phyloP scores from a whole-genome alignment of 208 protist species.

The Leishmania tarentolae region DNA sequence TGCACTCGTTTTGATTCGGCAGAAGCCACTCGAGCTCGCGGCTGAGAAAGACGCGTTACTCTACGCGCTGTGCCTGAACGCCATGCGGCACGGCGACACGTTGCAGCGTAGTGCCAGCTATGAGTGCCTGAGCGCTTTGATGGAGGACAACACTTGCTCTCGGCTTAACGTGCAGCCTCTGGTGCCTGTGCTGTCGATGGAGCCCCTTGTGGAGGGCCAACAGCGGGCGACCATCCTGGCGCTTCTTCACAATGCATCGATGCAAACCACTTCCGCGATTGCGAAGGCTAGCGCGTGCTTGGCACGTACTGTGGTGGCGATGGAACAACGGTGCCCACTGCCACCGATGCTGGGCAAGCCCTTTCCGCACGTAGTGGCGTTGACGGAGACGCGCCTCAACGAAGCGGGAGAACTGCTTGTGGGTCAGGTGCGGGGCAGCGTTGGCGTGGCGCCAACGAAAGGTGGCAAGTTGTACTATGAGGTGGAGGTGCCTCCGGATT shows the following conservation, averaged over 20 bases:
- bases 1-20: constrained; percentile 59
- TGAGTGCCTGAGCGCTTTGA: constrained; percentile 49
- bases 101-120: constrained; percentile 64
- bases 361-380: constrained; percentile 73
- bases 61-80: constrained; percentile 69
- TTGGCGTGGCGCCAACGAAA: constrained; percentile 58
- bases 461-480: constrained; percentile 84
- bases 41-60: constrained; percentile 64
- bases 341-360: constrained; percentile 50
- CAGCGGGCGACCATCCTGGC: constrained; percentile 65
- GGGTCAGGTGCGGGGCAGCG: constrained; percentile 86
- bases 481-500: constrained; percentile 66
- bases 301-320: constrained; percentile 52
- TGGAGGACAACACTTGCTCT: constrained; percentile 50
- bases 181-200: constrained; percentile 36
- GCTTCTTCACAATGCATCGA: constrained; percentile 54
- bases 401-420: constrained; percentile 76
- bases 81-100: constrained; percentile 27
- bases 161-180: constrained; percentile 57
- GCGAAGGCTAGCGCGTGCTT: constrained; percentile 64
- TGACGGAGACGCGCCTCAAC: constrained; percentile 72
- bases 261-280: constrained; percentile 40
- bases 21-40: constrained; percentile 30
- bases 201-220: constrained; percentile 66
- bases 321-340: constrained; percentile 53